Conservation (phyloP, 2,329 filamentous ascomycete genomes). For the Stagonosporopsis cucurbitacearum region DNA sequence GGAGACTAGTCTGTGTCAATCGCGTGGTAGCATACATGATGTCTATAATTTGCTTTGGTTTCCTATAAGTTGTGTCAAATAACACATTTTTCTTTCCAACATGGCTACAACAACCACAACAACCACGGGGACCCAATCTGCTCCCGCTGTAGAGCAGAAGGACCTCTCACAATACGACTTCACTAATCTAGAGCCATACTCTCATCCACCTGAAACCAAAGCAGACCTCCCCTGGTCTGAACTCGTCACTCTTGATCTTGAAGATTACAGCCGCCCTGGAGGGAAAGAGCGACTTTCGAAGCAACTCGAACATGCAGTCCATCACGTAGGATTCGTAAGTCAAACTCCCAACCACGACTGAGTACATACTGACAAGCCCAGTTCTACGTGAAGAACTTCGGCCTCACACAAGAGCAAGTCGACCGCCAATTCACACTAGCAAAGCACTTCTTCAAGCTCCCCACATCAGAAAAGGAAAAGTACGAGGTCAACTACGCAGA, state of each 20-base stretch:
- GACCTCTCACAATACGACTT: slow-evolving; percentile 42
- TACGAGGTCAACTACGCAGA: slow-evolving; percentile 54
- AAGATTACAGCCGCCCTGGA: slow-evolving; percentile 60
- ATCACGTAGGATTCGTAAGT: slow-evolving; percentile 53
- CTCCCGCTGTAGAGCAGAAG: slow-evolving; percentile 6
- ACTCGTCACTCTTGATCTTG: slow-evolving; percentile 64
- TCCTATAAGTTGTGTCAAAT: neutral
- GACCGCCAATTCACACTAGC: slow-evolving; percentile 68
- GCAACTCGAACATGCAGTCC: slow-evolving; percentile 62
- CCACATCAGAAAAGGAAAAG: slow-evolving; percentile 65
- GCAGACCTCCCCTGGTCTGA: slow-evolving; percentile 61
- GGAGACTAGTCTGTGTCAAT: neutral
- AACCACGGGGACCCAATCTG: slow-evolving; percentile 18
- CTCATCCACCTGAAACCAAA: slow-evolving; percentile 57
- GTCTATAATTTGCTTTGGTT: neutral
- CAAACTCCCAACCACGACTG: neutral
- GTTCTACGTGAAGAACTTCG: slow-evolving; percentile 68
- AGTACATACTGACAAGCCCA: slow-evolving; percentile 43
- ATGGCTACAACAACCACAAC: slow-evolving; percentile 35
- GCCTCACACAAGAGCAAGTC: slow-evolving; percentile 65
- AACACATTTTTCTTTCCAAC: neutral
- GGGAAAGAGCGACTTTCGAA: slow-evolving; percentile 62
- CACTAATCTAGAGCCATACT: slow-evolving; percentile 45
- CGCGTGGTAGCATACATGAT: neutral
- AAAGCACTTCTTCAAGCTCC: slow-evolving; percentile 63